Evolutionary conservation across 495 filamentous ascomycete species (phyloP).

Genomic region (Rostrohypoxylon terebratum): DNA sequence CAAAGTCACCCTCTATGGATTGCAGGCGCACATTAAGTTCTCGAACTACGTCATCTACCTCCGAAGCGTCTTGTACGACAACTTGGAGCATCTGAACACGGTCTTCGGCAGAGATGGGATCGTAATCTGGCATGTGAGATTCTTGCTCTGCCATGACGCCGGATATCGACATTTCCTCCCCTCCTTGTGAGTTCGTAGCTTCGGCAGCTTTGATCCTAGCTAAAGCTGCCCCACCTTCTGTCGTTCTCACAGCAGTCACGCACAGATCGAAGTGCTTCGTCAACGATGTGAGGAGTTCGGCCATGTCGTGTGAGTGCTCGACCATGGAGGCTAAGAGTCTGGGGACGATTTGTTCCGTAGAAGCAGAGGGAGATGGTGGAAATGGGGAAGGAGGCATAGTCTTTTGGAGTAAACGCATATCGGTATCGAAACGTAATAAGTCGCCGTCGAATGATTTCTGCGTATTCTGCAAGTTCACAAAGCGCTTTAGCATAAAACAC

Average conservation of each 20-base stretch:
- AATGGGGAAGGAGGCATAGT: constrained; percentile 52
- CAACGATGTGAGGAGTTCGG: constrained; percentile 79
- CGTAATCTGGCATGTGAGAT: constrained; percentile 67
- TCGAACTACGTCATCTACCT: constrained; percentile 89
- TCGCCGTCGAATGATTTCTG: constrained; percentile 72
- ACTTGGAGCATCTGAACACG: constrained; percentile 85
- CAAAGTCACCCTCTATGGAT: constrained; percentile 79
- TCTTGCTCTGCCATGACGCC: constrained; percentile 69
- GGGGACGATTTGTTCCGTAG: constrained; percentile 67
- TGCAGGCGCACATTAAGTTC: constrained; percentile 82
- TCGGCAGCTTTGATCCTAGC: constrained; percentile 67
- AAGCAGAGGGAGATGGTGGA: constrained; percentile 51
- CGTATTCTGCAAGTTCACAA: constrained; percentile 57
- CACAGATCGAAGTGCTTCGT: constrained; percentile 96
- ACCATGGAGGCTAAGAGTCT: constrained; percentile 78
- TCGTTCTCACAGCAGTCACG: constrained; percentile 89
- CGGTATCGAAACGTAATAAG: constrained; percentile 70
- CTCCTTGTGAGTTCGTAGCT: constrained; percentile 68
- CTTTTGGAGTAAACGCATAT: constrained; percentile 63
- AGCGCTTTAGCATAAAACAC: constrained; percentile 16
- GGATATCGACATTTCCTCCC: constrained; percentile 68
- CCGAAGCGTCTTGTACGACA: constrained; percentile 81
- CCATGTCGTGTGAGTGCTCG: constrained; percentile 85
- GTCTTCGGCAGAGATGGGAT: constrained; percentile 79
- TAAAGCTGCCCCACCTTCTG: constrained; percentile 87